Conservation (phyloP, 768 basidiomycete species). For the Cystofilobasidium bisporidii region DNA sequence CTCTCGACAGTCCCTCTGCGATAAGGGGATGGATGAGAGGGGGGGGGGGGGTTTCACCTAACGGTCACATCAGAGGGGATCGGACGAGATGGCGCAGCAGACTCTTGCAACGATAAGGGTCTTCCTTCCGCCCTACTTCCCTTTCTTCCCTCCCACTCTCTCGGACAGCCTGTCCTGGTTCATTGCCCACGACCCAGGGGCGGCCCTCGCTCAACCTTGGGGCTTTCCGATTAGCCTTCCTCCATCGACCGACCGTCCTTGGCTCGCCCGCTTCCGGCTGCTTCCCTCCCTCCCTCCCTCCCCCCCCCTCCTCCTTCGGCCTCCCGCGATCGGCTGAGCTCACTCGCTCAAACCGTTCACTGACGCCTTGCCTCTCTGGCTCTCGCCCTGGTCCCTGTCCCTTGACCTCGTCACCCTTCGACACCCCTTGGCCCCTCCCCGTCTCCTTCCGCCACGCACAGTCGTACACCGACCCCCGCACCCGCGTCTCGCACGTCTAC, state of each 20-base stretch:
- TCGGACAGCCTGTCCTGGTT: no score
- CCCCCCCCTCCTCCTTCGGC: neutral
- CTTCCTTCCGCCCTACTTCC: no score
- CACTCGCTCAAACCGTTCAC: neutral
- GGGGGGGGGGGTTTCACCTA: neutral
- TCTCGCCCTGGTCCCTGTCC: neutral
- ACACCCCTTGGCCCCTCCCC: conserved; percentile 10
- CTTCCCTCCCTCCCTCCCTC: neutral
- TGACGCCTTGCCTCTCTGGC: neutral
- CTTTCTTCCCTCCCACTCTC: no score
- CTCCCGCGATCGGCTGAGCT: neutral
- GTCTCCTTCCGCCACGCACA: conserved; percentile 20
- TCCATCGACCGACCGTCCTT: no score
- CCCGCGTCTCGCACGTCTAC: conserved; percentile 82
- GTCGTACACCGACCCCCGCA: conserved; percentile 68
- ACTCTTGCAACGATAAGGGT: no score
- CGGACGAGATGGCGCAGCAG: no score
- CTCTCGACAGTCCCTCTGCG: neutral
- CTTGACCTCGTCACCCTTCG: conserved; percentile 9
- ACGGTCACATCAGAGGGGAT: no score
- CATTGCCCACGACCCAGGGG: no score
- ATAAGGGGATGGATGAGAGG: neutral
- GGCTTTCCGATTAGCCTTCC: no score
- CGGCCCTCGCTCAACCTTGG: no score
- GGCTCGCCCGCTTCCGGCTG: neutral